Evolutionary conservation across 2,329 filamentous ascomycete species (phyloP).

Genomic region (Claviceps sp.): DNA sequence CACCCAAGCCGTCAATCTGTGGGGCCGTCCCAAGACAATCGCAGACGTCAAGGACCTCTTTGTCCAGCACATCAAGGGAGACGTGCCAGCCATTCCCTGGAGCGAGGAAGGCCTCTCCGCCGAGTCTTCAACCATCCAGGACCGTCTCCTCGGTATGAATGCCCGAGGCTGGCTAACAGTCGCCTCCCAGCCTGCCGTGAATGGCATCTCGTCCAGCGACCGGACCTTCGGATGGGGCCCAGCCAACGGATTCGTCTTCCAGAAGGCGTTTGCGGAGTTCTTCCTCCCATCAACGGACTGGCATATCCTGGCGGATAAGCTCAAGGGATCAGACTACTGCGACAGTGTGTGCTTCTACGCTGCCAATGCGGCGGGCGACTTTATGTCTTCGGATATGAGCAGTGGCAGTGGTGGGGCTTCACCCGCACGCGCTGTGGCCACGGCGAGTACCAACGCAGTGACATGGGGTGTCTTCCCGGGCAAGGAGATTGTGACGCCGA

Average conservation of each 20-base stretch:
- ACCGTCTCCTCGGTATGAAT: slow-evolving; percentile 65
- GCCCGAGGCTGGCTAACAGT: slow-evolving; percentile 87
- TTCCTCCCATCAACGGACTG: slow-evolving; percentile 72
- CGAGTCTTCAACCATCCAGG: slow-evolving; percentile 71
- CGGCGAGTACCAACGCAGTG: slow-evolving; percentile 69
- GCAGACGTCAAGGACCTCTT: slow-evolving; percentile 73
- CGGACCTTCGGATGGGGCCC: slow-evolving; percentile 88
- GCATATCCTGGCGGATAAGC: slow-evolving; percentile 47
- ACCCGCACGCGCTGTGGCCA: slow-evolving; percentile 17
- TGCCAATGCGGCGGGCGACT: slow-evolving; percentile 64
- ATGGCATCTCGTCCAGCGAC: slow-evolving; percentile 66
- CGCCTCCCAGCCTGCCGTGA: slow-evolving; percentile 87
- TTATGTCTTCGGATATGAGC: slow-evolving; percentile 51
- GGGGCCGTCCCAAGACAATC: slow-evolving; percentile 61
- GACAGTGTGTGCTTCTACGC: slow-evolving; percentile 79
- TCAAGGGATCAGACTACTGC: slow-evolving; percentile 44
- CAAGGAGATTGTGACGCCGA: slow-evolving; percentile 92
- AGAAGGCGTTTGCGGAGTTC: slow-evolving; percentile 96
- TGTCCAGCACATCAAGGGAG: slow-evolving; percentile 64
- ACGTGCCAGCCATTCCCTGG: slow-evolving; percentile 78
- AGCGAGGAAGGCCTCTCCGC: slow-evolving; percentile 77
- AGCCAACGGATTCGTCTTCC: slow-evolving; percentile 84
- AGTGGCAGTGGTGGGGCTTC: slow-evolving; percentile 19
- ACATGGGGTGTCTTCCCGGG: slow-evolving; percentile 94
- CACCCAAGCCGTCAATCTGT: slow-evolving; percentile 69